Evolutionary conservation across 176 grass and related monocot species (phyloP).

Genomic region (Raddia distichophylla): DNA sequence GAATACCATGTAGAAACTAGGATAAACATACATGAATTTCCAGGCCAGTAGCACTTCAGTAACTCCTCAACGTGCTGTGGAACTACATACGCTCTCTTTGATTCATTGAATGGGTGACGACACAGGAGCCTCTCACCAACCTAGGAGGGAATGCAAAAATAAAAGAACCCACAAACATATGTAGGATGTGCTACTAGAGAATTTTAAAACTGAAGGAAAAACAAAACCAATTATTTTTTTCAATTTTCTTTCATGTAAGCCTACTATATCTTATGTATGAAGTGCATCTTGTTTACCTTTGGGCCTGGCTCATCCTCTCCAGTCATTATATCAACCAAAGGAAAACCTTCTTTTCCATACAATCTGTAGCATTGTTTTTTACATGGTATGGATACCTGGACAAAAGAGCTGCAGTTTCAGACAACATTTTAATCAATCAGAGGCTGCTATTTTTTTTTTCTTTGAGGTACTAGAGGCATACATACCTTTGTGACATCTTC

Average conservation of each 20-base stretch:
- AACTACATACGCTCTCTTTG: constrained; percentile 92
- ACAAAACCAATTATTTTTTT: not conserved
- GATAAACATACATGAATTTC: constrained; percentile 68
- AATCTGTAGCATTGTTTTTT: constrained; percentile 90
- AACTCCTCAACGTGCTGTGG: constrained; percentile 89
- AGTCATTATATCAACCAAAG: constrained; percentile 93
- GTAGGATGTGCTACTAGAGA: not conserved
- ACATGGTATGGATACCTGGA: constrained; percentile 95
- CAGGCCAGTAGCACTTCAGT: constrained; percentile 86
- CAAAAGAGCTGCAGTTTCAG: constrained; percentile 11
- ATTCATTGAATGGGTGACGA: constrained; percentile 93
- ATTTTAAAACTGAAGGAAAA: not conserved
- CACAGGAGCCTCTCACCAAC: constrained; percentile 90
- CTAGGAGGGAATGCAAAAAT: constrained; percentile 46
- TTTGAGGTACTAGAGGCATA: constrained; percentile 28
- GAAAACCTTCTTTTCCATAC: constrained; percentile 82
- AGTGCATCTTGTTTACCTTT: constrained; percentile 59
- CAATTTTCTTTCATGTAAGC: not conserved
- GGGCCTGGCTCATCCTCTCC: constrained; percentile 78
- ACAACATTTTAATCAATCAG: constrained; percentile 3
- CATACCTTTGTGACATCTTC: constrained; percentile 95
- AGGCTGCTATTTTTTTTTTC: not conserved
- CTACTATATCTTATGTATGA: constrained; percentile 21
- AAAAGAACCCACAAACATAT: constrained; percentile 6
- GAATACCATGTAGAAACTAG: constrained; percentile 12